Conservation (phyloP, 352 stramenopile genomes). For the Elongisporangium prolatum region DNA sequence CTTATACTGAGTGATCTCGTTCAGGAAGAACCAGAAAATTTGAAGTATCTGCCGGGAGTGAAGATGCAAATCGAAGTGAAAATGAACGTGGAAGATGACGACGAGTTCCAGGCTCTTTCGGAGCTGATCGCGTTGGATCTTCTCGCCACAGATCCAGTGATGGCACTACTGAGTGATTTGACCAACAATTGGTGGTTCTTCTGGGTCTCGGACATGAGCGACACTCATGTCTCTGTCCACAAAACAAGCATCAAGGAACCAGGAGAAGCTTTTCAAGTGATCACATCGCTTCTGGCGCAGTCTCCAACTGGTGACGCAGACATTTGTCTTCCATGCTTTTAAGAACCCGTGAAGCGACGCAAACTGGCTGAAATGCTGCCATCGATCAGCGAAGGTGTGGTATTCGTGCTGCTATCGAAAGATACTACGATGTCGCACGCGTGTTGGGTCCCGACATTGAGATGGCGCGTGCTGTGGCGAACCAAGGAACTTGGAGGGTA, state of each 20-base stretch:
- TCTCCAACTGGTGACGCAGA: slow-evolving; percentile 16
- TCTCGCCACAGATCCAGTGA: slow-evolving; percentile 24
- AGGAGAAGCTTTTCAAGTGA: slow-evolving; percentile 25
- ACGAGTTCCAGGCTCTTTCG: slow-evolving; percentile 29
- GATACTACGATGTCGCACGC: slow-evolving; percentile 34
- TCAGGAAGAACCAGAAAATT: slow-evolving; percentile 6
- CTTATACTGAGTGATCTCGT: slow-evolving; percentile 31
- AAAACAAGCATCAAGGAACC: slow-evolving; percentile 17
- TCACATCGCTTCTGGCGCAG: slow-evolving; percentile 24
- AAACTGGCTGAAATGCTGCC: slow-evolving; percentile 23
- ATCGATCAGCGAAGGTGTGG: slow-evolving; percentile 15
- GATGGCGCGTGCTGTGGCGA: slow-evolving; percentile 24
- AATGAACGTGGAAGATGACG: slow-evolving; percentile 14
- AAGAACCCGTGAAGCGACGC: slow-evolving; percentile 29
- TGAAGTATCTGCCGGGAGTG: slow-evolving; percentile 23
- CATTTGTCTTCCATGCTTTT: slow-evolving; percentile 20
- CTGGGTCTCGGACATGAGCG: slow-evolving; percentile 27
- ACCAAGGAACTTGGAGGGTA: no score
- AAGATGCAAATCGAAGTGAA: slow-evolving; percentile 53
- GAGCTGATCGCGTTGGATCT: slow-evolving; percentile 42
- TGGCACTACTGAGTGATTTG: slow-evolving; percentile 43
- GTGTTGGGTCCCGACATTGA: slow-evolving; percentile 29
- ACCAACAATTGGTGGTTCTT: slow-evolving; percentile 32
- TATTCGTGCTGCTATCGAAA: slow-evolving; percentile 22
- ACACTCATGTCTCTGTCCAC: slow-evolving; percentile 15